Conservation (phyloP, 106 monocot species). For the Acorus gramineus region DNA sequence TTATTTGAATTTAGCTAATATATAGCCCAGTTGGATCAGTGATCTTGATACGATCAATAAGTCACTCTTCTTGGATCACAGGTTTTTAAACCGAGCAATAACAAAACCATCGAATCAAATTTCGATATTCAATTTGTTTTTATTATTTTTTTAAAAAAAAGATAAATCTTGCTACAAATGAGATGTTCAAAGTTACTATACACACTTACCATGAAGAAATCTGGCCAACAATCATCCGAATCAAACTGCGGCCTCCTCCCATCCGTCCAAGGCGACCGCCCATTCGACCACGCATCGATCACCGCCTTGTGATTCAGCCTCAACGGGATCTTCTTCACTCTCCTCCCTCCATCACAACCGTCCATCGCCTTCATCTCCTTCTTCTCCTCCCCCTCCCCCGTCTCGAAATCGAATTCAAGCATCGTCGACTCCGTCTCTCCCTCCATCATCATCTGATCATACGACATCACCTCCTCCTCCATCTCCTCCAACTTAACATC, state of each 20-base stretch:
- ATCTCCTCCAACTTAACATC: no score
- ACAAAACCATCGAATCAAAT: no score
- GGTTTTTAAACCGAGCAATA: no score
- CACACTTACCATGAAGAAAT: conserved; percentile 30
- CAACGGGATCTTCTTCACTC: conserved; percentile 17
- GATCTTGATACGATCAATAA: no score
- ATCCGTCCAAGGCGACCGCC: conserved; percentile 60
- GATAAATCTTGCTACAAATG: no score
- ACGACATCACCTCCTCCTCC: neutral
- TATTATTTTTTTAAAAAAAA: no score
- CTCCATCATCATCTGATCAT: neutral
- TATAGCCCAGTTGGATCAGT: no score
- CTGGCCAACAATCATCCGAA: conserved; percentile 39
- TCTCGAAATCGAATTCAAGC: conserved; percentile 6
- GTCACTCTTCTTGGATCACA: no score
- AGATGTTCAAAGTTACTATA: no score
- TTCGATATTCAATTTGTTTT: no score
- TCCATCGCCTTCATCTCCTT: neutral
- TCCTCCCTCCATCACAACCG: neutral
- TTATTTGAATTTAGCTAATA: no score
- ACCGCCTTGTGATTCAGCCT: conserved; percentile 63
- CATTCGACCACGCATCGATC: conserved; percentile 37
- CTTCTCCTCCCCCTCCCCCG: neutral
- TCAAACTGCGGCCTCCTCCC: conserved; percentile 55
- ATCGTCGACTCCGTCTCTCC: neutral